These are phyloP conservation scores for Penicillium carneum DNA, from an alignment of 2,329 filamentous ascomycete genomes.

Conservation along the genomic window DNA sequence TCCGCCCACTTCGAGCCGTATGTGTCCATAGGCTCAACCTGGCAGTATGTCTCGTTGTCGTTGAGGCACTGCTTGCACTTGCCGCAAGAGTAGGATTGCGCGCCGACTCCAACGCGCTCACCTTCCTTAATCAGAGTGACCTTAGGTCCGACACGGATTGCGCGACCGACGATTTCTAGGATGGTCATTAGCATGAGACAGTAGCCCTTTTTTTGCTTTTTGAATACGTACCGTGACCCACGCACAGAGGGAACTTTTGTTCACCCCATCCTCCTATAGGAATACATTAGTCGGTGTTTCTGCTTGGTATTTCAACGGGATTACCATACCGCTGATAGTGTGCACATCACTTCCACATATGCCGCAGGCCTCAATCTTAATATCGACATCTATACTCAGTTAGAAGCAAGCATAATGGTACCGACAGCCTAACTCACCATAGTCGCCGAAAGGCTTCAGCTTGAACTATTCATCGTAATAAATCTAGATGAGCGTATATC, in stretches of 20 bases:
- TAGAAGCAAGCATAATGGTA: background rate
- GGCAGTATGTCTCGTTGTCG: conserved; percentile 73
- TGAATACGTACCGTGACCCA: conserved; percentile 56
- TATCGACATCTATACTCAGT: conserved; percentile 70
- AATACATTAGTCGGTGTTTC: conserved; percentile 11
- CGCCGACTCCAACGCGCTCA: conserved; percentile 72
- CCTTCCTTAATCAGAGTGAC: conserved; percentile 68
- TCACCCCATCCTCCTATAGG: conserved; percentile 60
- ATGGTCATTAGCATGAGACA: background rate
- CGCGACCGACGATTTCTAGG: conserved; percentile 72
- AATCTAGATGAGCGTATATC: background rate
- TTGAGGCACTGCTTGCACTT: conserved; percentile 70
- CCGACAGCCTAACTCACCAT: conserved; percentile 49
- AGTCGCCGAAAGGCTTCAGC: conserved; percentile 84
- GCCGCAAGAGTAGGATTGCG: conserved; percentile 70
- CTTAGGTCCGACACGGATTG: conserved; percentile 70
- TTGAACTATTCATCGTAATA: conserved; percentile 65
- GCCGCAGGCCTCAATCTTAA: conserved; percentile 83
- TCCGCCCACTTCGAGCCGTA: conserved; percentile 62
- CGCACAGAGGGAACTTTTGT: conserved; percentile 60
- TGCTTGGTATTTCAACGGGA: background rate
- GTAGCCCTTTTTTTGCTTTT: background rate
- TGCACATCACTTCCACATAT: conserved; percentile 77
- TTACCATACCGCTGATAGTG: conserved; percentile 62
- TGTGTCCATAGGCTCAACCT: conserved; percentile 59